Evolutionary conservation across 129 eudicot genomes (phyloP), one percentile per base, ranked within the genome.

Genomic region (Ambrosia artemisiifolia): DNA sequence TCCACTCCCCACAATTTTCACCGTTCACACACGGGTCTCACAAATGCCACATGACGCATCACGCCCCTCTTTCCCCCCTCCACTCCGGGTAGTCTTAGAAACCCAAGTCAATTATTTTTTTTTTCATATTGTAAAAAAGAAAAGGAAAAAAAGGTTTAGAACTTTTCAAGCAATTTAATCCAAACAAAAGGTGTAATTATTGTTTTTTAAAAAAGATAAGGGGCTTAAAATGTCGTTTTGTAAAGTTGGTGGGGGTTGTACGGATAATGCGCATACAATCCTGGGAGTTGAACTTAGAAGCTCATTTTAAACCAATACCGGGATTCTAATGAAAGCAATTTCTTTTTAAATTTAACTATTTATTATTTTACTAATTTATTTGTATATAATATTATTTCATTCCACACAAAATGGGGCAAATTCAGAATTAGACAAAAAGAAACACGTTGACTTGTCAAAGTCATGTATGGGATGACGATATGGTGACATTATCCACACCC

Each of bases 301-400:
- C 3, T 69, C 63, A 69, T 77, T 77, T 77, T 77, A 56, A 77
- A 19, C 56, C 81, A 48, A 62, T 76, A 47, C 65, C 81, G 36
- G 65, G 56, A 48, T 77, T 77, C 81, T 77, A 77, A 77, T 77
- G 71, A 77, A 77, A 77, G 81, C 81, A 69, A 77, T 70, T 77
- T 77, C 46, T 65, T 5, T 34, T 70, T 36, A 48, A 40, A 59
- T 68, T 56, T 24, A 6, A n/a, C 9, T 65, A 51, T 12, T 64
- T 48, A 24, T 47, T 47, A 6, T 14, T 67, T 63, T 8, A 54
- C 30, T 67, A 6, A 30, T 67, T 63, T 8, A 54, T 28, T 67
- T 54, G 18, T 19, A 18, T 54, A 54, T 54, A 55, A 55, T 73
- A 60, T 62, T 46, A 13, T 6, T 24, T 53, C 33, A 3, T 34